These are phyloP conservation scores for Whalleya microplaca DNA, from an alignment of 2,329 filamentous ascomycete genomes.

Conservation along the genomic window DNA sequence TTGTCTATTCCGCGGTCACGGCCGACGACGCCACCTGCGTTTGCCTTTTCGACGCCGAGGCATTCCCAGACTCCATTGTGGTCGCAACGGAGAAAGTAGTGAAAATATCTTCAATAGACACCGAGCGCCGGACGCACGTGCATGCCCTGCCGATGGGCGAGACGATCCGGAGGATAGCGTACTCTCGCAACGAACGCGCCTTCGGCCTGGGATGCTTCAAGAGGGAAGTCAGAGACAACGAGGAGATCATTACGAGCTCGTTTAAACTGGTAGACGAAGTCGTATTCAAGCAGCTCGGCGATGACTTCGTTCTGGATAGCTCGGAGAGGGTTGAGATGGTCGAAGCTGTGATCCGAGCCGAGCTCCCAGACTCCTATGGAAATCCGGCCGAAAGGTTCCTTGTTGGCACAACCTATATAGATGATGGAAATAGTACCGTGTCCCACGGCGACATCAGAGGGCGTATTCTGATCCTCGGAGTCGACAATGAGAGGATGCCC, in stretches of 20 bases:
- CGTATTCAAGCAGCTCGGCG: constrained; percentile 75
- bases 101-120: constrained; percentile 80
- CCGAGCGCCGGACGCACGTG: constrained; percentile 85
- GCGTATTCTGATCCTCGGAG: constrained; percentile 82
- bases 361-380: constrained; percentile 64
- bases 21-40: constrained; percentile 83
- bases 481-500: constrained; percentile 74
- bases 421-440: constrained; percentile 55
- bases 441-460: constrained; percentile 62
- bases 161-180: constrained; percentile 85
- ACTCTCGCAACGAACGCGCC: constrained; percentile 75
- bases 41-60: constrained; percentile 79
- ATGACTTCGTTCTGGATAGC: constrained; percentile 64
- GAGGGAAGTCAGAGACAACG: constrained; percentile 69
- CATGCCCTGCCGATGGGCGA: constrained; percentile 77
- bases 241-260: constrained; percentile 77
- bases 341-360: constrained; percentile 79
- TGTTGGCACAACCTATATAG: constrained; percentile 83
- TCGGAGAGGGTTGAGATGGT: constrained; percentile 68
- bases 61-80: constrained; percentile 79
- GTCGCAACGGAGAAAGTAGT: constrained; percentile 78
- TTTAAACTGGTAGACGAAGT: constrained; percentile 92
- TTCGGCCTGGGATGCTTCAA: constrained; percentile 89
- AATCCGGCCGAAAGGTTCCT: constrained; percentile 76
- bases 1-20: constrained; percentile 92